Percentiles rank a stretch among this genome's conserved stretches.
These are phyloP conservation scores for Xylaria sp. DNA, from an alignment of 2,329 filamentous ascomycete species.

Conservation along the genomic window DNA sequence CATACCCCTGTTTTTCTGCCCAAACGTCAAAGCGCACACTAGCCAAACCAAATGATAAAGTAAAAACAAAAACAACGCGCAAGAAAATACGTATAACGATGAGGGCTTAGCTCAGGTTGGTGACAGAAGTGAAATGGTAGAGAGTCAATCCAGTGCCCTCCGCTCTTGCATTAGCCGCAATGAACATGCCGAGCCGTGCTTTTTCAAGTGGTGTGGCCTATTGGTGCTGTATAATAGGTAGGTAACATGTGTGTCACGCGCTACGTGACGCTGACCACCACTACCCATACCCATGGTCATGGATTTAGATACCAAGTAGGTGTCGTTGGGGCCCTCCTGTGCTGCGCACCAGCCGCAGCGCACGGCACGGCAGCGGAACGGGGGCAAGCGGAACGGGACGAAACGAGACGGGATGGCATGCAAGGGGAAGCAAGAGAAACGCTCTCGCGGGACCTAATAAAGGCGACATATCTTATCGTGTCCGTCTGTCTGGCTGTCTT, in stretches of 20 bases:
- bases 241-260: constrained; percentile 14
- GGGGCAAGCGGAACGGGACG: constrained; percentile 25
- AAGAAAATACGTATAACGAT: constrained; percentile 6
- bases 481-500: constrained; percentile 1
- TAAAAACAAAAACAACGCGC: constrained; percentile 14
- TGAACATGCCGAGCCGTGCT: constrained; percentile 21
- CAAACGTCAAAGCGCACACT: constrained; percentile 11
- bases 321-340: not conserved
- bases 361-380: constrained; percentile 21
- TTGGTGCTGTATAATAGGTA: constrained; percentile 4
- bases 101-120: constrained; percentile 4
- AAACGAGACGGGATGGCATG: constrained; percentile 23
- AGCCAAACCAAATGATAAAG: not conserved
- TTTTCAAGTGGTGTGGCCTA: constrained; percentile 5
- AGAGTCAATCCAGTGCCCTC: constrained; percentile 6
- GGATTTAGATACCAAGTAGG: not conserved
- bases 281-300: constrained; percentile 7
- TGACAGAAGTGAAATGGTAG: constrained; percentile 14
- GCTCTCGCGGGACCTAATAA: constrained; percentile 7
- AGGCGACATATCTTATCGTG: constrained; percentile 6
- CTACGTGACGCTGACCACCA: constrained; percentile 32
- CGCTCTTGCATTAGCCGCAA: constrained; percentile 7
- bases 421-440: constrained; percentile 1
- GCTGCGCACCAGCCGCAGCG: constrained; percentile 1
- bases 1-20: constrained; percentile 9